Evolutionary conservation across 2,329 filamentous ascomycete species (phyloP).

Genomic region (Fusarium ramigenum): DNA sequence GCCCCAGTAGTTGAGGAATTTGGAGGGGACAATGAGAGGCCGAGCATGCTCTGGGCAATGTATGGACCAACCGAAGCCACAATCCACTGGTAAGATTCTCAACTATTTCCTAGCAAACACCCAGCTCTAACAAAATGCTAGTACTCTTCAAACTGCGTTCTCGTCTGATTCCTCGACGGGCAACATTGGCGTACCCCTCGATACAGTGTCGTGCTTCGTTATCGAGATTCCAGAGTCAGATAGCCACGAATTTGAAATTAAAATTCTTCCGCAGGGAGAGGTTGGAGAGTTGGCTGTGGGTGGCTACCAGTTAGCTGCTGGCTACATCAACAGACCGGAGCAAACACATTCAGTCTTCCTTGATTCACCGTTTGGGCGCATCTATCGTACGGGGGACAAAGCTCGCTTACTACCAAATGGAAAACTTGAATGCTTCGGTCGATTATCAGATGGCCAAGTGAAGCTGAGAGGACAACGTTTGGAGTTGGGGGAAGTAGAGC

Average conservation of each 20-base stretch:
- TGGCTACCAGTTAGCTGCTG: constrained; percentile 79
- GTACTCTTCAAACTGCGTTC: constrained; percentile 77
- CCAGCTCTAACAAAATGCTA: constrained; percentile 36
- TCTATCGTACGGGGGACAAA: constrained; percentile 89
- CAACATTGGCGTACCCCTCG: constrained; percentile 80
- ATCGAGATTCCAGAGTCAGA: constrained; percentile 56
- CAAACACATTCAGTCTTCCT: constrained; percentile 80
- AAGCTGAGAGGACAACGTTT: constrained; percentile 87
- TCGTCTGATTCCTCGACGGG: constrained; percentile 63
- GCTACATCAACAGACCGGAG: constrained; percentile 83
- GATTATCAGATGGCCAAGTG: constrained; percentile 82
- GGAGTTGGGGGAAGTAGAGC: constrained; percentile 81
- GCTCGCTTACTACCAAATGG: constrained; percentile 74
- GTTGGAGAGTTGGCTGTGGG: constrained; percentile 84
- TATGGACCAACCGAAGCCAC: constrained; percentile 93
- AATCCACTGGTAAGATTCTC: constrained; percentile 75
- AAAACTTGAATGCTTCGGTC: constrained; percentile 82
- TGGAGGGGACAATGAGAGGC: constrained; percentile 62
- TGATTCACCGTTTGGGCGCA: constrained; percentile 69
- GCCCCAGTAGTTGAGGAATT: constrained; percentile 80
- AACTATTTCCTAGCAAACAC: background rate
- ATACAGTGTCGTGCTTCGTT: constrained; percentile 83
- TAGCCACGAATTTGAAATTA: constrained; percentile 47
- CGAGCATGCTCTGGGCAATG: constrained; percentile 86
- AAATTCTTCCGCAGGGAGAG: constrained; percentile 71